phyloP scores from a whole-genome alignment of 768 basidiomycete species.

The Phlebiopsis flavidoalba region DNA sequence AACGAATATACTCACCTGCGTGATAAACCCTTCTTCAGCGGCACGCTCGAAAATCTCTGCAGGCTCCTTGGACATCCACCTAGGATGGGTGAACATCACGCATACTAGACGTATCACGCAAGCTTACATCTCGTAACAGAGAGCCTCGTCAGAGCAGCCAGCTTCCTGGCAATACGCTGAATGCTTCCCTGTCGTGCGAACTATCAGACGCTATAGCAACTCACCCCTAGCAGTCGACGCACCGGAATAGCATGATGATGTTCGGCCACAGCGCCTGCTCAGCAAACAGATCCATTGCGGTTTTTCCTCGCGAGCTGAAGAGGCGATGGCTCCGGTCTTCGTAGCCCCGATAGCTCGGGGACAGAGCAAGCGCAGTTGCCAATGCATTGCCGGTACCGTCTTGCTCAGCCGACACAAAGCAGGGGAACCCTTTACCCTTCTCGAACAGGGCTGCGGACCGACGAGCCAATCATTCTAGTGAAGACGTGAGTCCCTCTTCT shows the following conservation, averaged over 20 bases:
- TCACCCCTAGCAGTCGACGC: not conserved
- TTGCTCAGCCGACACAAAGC: conserved; percentile 61
- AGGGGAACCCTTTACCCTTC: conserved; percentile 58
- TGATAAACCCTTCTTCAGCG: conserved; percentile 61
- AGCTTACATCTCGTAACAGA: conserved; percentile 58
- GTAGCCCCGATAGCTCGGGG: conserved; percentile 57
- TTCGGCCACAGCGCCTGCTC: conserved; percentile 67
- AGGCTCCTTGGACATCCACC: conserved; percentile 73
- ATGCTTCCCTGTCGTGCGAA: conserved; percentile 43
- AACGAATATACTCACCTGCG: conserved; percentile 33
- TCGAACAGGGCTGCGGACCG: conserved; percentile 56
- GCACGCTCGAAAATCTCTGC: conserved; percentile 66
- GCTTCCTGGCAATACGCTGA: conserved; percentile 57
- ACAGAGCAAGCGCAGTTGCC: conserved; percentile 44
- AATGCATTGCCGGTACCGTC: conserved; percentile 49
- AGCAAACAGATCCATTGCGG: conserved; percentile 60
- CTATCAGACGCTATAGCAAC: not conserved
- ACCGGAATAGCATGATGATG: conserved; percentile 60
- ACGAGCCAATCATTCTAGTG: conserved; percentile 60
- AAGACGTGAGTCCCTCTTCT: not conserved
- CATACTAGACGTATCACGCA: not conserved
- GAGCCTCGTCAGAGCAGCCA: conserved; percentile 61
- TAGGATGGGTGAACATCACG: conserved; percentile 11
- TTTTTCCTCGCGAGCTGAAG: conserved; percentile 59
- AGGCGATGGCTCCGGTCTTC: conserved; percentile 57